Evolutionary conservation across 2,329 filamentous ascomycete genomes (phyloP).

Genomic region (Stagonosporopsis rhizophila): DNA sequence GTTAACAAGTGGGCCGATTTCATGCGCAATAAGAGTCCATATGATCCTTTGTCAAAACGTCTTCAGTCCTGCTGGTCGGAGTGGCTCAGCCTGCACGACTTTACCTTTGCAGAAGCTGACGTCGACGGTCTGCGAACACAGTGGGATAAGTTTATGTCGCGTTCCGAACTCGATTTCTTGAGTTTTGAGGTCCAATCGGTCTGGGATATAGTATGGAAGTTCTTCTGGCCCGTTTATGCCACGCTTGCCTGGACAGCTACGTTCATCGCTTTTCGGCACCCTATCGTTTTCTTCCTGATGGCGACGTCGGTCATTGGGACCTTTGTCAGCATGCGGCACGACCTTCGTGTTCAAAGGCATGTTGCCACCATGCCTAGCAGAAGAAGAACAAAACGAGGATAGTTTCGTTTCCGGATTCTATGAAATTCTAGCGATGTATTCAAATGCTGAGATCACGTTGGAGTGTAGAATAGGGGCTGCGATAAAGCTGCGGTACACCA

Average conservation of each 20-base stretch:
- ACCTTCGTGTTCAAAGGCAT: background rate
- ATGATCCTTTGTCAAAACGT: background rate
- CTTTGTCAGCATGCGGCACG: constrained; percentile 2
- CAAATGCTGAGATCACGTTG: no score
- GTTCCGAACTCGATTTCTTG: background rate
- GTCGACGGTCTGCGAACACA: background rate
- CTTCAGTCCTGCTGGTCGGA: background rate
- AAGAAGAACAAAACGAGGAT: background rate
- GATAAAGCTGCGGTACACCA: background rate
- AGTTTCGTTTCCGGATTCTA: background rate
- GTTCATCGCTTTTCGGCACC: background rate
- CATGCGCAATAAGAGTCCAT: background rate
- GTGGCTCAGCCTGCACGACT: background rate
- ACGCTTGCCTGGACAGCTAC: constrained; percentile 3
- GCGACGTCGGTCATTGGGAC: constrained; percentile 1
- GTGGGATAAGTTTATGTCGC: background rate
- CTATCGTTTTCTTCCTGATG: background rate
- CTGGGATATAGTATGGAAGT: background rate
- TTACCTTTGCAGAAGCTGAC: background rate
- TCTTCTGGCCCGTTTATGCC: constrained; percentile 3
- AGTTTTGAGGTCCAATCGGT: background rate
- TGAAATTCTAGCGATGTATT: no score
- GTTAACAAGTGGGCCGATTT: constrained; percentile 2
- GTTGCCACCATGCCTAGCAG: background rate
- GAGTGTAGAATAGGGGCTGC: no score